Evolutionary conservation across 2,329 filamentous ascomycete species (phyloP).

Genomic region (Ampelomyces quisqualis): DNA sequence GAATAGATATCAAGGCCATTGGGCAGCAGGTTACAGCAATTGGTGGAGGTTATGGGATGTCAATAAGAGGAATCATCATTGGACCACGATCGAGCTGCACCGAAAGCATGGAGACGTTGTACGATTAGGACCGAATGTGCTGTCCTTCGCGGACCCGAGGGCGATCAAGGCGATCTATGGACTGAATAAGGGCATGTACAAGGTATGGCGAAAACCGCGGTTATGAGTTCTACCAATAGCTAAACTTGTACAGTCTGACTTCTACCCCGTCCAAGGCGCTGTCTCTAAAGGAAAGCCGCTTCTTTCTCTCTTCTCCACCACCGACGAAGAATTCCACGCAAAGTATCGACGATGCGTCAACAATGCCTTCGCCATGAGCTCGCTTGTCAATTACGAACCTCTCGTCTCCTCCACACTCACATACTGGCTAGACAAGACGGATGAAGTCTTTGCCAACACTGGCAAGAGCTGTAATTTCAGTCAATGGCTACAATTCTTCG

Average conservation of each 20-base stretch:
- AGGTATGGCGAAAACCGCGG: constrained; percentile 59
- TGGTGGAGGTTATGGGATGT: constrained; percentile 76
- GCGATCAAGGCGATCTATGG: constrained; percentile 78
- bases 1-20: constrained; percentile 71
- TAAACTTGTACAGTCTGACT: constrained; percentile 63
- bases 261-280: constrained; percentile 77
- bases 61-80: constrained; percentile 62
- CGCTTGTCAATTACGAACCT: constrained; percentile 75
- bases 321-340: constrained; percentile 72
- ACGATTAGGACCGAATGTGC: constrained; percentile 69
- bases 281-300: constrained; percentile 67
- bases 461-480: constrained; percentile 62
- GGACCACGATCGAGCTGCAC: constrained; percentile 68
- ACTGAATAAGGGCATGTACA: constrained; percentile 76
- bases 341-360: constrained; percentile 74
- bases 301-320: constrained; percentile 74
- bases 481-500: constrained; percentile 76
- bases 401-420: constrained; percentile 74
- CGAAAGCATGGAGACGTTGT: constrained; percentile 72
- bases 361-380: constrained; percentile 74
- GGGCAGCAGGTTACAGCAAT: constrained; percentile 67
- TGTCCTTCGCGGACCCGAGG: constrained; percentile 73
- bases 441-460: constrained; percentile 46
- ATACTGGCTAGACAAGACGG: constrained; percentile 62
- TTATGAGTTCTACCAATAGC: not conserved